Evolutionary conservation across 768 basidiomycete genomes (phyloP).

Genomic region (Leccinum variicolor): DNA sequence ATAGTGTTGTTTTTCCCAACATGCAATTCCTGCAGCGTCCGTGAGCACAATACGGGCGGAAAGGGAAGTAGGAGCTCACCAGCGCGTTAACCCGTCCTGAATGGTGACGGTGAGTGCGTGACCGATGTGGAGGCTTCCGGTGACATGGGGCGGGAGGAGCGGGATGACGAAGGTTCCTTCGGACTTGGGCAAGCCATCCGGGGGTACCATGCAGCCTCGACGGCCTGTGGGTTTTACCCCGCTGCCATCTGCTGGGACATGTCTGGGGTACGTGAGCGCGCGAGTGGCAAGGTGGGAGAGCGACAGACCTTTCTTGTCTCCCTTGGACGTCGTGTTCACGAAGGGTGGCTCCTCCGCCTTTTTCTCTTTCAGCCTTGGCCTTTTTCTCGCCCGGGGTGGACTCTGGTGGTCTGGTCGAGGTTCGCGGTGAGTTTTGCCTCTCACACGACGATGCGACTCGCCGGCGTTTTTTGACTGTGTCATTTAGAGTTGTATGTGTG

Average conservation of each 20-base stretch:
- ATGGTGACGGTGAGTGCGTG: constrained; percentile 91
- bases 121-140: constrained; percentile 92
- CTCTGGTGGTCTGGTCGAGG: constrained; percentile 40
- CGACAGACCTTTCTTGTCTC: constrained; percentile 89
- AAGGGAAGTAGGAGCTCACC: constrained; percentile 44
- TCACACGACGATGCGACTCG: not conserved
- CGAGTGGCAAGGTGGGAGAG: not conserved
- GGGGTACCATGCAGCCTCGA: constrained; percentile 91
- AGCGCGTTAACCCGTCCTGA: constrained; percentile 86
- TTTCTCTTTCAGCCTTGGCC: no score
- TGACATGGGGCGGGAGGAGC: constrained; percentile 86
- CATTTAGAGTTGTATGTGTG: no score
- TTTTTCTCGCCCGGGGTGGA: no score
- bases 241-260: constrained; percentile 45
- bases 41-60: no score
- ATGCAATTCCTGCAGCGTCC: constrained; percentile 67
- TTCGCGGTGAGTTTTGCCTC: constrained; percentile 74
- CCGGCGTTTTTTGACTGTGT: no score
- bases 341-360: no score
- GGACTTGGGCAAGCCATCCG: constrained; percentile 56
- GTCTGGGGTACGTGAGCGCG: constrained; percentile 44
- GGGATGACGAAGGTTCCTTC: constrained; percentile 82
- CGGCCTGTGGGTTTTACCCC: constrained; percentile 91
- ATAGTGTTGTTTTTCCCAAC: constrained; percentile 87
- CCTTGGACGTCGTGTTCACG: constrained; percentile 80